A percentile compares a stretch with the other conserved stretches of the same genome.
phyloP scores from a whole-genome alignment of 1,139 yeast genomes.

The Taiozyma sp. region DNA sequence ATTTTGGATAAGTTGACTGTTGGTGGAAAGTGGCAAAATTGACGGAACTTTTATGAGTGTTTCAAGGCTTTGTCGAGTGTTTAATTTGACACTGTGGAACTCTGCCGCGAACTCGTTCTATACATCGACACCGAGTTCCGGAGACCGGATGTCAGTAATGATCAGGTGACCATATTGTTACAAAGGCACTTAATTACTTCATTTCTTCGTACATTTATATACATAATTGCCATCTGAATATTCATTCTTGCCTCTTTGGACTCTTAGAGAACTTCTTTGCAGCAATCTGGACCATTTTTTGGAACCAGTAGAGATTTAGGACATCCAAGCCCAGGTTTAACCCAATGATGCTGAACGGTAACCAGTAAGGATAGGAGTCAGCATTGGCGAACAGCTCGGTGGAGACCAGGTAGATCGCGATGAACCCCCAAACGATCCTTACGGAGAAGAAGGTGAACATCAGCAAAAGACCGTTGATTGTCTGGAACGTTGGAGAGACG shows the following conservation, averaged over 20 bases:
- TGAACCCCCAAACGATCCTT: slow-evolving; percentile 87
- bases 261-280: slow-evolving; percentile 36
- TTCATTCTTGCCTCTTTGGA: slow-evolving; percentile 8
- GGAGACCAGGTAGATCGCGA: slow-evolving; percentile 43
- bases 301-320: slow-evolving; percentile 63
- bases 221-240: neutral
- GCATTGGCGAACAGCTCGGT: slow-evolving; percentile 33
- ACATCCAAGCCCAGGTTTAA: slow-evolving; percentile 62
- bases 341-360: slow-evolving; percentile 42
- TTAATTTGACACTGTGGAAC: neutral
- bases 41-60: neutral
- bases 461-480: slow-evolving; percentile 70
- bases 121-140: neutral
- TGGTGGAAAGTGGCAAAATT: neutral
- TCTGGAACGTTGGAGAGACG: slow-evolving; percentile 50
- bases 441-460: slow-evolving; percentile 69
- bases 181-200: neutral
- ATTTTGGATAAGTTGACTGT: slow-evolving; percentile 9
- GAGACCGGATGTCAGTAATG: neutral
- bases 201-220: neutral
- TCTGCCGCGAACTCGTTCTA: neutral
- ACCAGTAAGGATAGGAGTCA: slow-evolving; percentile 36
- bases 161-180: neutral
- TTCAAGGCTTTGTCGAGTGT: neutral
- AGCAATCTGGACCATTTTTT: slow-evolving; percentile 80